phyloP scores from a whole-genome alignment of 1,284 basidiomycete species.

The Papiliotrema laurentii region DNA sequence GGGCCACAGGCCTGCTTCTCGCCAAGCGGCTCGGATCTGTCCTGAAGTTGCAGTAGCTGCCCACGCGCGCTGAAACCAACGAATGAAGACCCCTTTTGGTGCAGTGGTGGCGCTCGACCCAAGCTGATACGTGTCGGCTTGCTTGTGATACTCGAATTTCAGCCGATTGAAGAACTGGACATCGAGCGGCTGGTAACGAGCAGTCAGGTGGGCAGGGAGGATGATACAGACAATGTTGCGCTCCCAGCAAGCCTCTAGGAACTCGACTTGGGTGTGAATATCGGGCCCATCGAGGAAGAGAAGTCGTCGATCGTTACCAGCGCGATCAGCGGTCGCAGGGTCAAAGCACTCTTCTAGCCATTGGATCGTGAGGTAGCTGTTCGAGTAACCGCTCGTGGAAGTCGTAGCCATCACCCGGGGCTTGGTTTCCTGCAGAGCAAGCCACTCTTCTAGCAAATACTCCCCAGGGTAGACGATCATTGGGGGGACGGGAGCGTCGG shows the following conservation, averaged over 20 bases:
- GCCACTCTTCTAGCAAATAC: conserved; percentile 6
- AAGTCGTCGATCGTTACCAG: conserved; percentile 2
- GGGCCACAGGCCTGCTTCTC: conserved; percentile 9
- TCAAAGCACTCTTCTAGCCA: conserved; percentile 10
- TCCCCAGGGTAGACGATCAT: conserved; percentile 9
- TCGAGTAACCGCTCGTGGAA: conserved; percentile 3
- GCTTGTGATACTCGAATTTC: conserved; percentile 5
- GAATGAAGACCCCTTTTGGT: conserved; percentile 6
- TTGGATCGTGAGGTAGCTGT: background rate
- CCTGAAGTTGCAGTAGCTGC: background rate
- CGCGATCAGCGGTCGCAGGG: conserved; percentile 4
- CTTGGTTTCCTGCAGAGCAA: background rate
- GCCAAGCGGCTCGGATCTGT: conserved; percentile 7
- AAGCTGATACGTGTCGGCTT: conserved; percentile 5
- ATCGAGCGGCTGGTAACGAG: conserved; percentile 11
- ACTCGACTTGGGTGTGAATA: conserved; percentile 3
- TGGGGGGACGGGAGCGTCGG: conserved; percentile 10
- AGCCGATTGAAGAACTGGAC: conserved; percentile 11
- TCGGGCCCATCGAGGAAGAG: conserved; percentile 13
- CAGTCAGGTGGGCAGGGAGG: conserved; percentile 9
- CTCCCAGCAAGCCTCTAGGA: conserved; percentile 11
- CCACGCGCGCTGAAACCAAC: conserved; percentile 10
- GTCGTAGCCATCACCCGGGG: background rate
- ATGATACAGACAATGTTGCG: conserved; percentile 9
- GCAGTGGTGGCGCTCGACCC: background rate